These are phyloP conservation scores for Mrakia frigida DNA, from an alignment of 768 basidiomycete species.

Conservation along the genomic window DNA sequence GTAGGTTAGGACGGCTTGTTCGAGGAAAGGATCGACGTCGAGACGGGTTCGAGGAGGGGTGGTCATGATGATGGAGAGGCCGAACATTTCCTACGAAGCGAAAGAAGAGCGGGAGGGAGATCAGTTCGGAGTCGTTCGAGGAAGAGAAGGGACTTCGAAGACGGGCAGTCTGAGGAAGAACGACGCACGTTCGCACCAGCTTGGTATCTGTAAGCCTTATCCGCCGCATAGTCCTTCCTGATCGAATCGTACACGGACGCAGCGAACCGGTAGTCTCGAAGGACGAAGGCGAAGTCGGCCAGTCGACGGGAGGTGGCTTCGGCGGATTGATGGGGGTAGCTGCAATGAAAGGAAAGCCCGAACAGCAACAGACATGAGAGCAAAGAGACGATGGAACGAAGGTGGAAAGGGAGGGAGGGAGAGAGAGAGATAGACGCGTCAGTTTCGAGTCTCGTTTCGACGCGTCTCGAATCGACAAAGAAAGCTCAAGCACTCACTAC, in stretches of 20 bases:
- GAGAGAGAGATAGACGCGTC: background rate
- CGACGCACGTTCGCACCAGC: constrained; percentile 67
- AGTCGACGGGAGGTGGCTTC: constrained; percentile 58
- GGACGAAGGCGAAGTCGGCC: constrained; percentile 88
- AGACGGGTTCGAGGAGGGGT: constrained; percentile 37
- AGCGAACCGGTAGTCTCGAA: constrained; percentile 85
- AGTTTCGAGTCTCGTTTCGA: background rate
- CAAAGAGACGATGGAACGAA: background rate
- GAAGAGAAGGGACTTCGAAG: background rate
- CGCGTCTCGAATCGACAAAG: background rate
- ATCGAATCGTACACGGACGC: constrained; percentile 75
- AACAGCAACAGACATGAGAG: background rate
- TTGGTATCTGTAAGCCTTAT: constrained; percentile 44
- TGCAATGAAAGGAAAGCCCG: constrained; percentile 20
- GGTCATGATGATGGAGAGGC: constrained; percentile 38
- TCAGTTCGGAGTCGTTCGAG: constrained; percentile 21
- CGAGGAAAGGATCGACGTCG: constrained; percentile 41
- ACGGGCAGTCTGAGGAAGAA: background rate
- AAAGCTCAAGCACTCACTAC: constrained; percentile 40
- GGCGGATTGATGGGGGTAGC: constrained; percentile 42
- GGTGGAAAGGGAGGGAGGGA: background rate
- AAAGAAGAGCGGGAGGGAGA: constrained; percentile 3
- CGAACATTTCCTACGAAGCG: constrained; percentile 62
- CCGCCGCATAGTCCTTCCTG: constrained; percentile 60
- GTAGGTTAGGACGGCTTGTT: constrained; percentile 41